These are phyloP conservation scores for Hordeum vulgare DNA, from an alignment of 176 grass and related monocot species.

Conservation along the genomic window MorexV3_pseudomolecules_assembly NC_058520.1:611218030-611218529, in stretches of 20 bases:
- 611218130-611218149: background rate
- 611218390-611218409: conserved; percentile 95
- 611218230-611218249: conserved; percentile 67
- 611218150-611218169: background rate
- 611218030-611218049: background rate
- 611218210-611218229: conserved; percentile 90
- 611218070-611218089: background rate
- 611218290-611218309: conserved; percentile 95
- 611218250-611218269: conserved; percentile 74
- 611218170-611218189: conserved; percentile 87
- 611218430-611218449: conserved; percentile 88
- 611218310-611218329: background rate
- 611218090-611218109: background rate
- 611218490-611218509: conserved; percentile 96
- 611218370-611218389: conserved; percentile 45
- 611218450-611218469: conserved; percentile 82
- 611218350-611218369: background rate
- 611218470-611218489: conserved; percentile 94
- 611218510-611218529: conserved; percentile 92
- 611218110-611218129: background rate
- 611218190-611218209: conserved; percentile 91
- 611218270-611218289: conserved; percentile 76
- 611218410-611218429: conserved; percentile 86
- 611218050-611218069: background rate
- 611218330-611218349: background rate